Conservation (phyloP, 495 filamentous ascomycete species). For the Tuber magnatum region DNA sequence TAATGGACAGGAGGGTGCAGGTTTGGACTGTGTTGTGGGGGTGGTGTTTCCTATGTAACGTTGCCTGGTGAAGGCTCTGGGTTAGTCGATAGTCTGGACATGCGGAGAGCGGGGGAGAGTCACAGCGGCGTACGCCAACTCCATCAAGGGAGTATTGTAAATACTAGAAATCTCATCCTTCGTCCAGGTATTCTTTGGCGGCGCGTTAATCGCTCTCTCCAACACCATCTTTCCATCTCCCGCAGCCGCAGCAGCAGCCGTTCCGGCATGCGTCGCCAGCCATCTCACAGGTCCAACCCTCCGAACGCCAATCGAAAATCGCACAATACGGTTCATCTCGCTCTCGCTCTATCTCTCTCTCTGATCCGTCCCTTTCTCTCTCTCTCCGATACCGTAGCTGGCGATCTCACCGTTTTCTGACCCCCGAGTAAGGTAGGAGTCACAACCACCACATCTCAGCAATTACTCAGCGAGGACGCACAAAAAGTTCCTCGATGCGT, state of each 20-base stretch:
- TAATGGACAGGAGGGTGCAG: slow-evolving; percentile 91
- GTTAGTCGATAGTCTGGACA: slow-evolving; percentile 5
- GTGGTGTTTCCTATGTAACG: slow-evolving; percentile 73
- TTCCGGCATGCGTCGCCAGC: background rate
- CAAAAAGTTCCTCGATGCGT: background rate
- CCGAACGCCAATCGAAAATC: background rate
- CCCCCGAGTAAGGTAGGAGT: background rate
- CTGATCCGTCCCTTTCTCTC: background rate
- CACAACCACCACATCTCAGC: background rate
- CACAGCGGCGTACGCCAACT: slow-evolving; percentile 67
- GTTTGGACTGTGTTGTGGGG: slow-evolving; percentile 71
- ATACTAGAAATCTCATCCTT: slow-evolving; percentile 67
- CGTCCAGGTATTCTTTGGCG: slow-evolving; percentile 60
- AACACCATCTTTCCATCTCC: background rate
- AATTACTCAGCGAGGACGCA: background rate
- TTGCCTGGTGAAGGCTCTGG: slow-evolving; percentile 48
- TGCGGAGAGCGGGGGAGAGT: slow-evolving; percentile 29
- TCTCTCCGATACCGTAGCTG: background rate
- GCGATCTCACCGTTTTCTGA: background rate
- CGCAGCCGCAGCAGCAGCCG: background rate
- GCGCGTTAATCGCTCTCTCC: background rate
- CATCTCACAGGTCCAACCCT: background rate
- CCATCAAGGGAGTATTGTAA: slow-evolving; percentile 69
- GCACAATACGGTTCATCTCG: background rate
- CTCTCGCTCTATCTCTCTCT: background rate